These are phyloP conservation scores for Cutaneotrichosporon sp. DNA, from an alignment of 1,284 basidiomycete genomes.

Conservation along the genomic window DNA sequence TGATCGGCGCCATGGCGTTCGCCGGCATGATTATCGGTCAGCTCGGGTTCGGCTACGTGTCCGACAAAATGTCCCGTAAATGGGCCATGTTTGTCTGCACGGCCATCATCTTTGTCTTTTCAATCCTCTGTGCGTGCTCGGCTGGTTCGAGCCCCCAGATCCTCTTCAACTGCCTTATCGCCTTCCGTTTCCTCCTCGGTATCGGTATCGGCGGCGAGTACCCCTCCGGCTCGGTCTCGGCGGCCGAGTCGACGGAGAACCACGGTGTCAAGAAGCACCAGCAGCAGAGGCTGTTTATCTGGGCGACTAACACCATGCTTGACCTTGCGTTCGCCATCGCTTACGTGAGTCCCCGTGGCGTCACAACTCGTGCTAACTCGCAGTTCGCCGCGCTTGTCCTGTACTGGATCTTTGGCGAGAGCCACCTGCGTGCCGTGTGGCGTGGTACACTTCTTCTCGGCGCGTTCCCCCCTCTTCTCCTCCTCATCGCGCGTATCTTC, in stretches of 20 bases:
- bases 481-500: constrained; percentile 77
- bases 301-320: constrained; percentile 68
- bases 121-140: constrained; percentile 61
- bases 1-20: constrained; percentile 63
- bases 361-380: not conserved
- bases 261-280: constrained; percentile 61
- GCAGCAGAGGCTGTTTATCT: constrained; percentile 77
- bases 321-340: constrained; percentile 80
- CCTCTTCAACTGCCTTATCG: constrained; percentile 68
- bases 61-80: constrained; percentile 60
- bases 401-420: constrained; percentile 76
- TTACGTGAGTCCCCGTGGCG: constrained; percentile 3
- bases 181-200: constrained; percentile 77
- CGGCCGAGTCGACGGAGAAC: constrained; percentile 84
- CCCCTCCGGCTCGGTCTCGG: constrained; percentile 84
- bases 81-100: constrained; percentile 54
- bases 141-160: constrained; percentile 46
- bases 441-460: constrained; percentile 84
- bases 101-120: constrained; percentile 66
- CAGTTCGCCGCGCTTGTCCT: constrained; percentile 78
- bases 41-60: constrained; percentile 57
- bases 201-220: constrained; percentile 77
- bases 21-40: constrained; percentile 73
- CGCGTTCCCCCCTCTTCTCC: constrained; percentile 65
- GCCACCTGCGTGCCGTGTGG: constrained; percentile 76